Evolutionary conservation across 2,329 filamentous ascomycete genomes (phyloP).

Genomic region (Tolypocladium capitatum): DNA sequence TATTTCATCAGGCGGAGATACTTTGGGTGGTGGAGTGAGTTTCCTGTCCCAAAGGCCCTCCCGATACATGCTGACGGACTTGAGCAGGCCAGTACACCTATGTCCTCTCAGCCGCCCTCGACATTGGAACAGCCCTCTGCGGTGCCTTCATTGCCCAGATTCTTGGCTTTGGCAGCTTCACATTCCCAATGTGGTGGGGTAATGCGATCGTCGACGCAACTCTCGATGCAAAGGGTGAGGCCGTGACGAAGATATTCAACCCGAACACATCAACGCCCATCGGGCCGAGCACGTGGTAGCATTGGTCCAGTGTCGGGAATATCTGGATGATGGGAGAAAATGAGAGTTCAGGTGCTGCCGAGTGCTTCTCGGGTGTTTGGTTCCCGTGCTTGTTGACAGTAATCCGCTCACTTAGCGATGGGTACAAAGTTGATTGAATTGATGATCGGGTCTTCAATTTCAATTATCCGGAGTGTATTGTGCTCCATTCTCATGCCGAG

Average conservation of each 20-base stretch:
- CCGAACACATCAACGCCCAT: slow-evolving; percentile 11
- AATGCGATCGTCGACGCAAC: too few species aligned
- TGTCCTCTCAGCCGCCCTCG: slow-evolving; percentile 41
- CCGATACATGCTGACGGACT: too few species aligned
- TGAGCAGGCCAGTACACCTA: slow-evolving; percentile 40
- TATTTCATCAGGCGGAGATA: slow-evolving; percentile 33
- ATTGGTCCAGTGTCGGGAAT: too few species aligned
- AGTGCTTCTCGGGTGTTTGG: not conserved
- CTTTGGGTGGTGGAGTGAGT: slow-evolving; percentile 41
- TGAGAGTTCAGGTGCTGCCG: too few species aligned
- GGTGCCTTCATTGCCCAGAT: slow-evolving; percentile 39
- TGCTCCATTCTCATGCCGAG: too few species aligned
- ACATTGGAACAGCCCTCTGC: slow-evolving; percentile 46
- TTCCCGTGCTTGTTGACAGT: not conserved
- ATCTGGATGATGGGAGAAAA: too few species aligned
- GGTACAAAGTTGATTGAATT: too few species aligned
- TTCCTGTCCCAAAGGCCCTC: too few species aligned
- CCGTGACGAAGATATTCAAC: slow-evolving; percentile 14
- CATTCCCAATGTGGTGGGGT: slow-evolving; percentile 40
- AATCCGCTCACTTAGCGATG: too few species aligned
- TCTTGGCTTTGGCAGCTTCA: slow-evolving; percentile 31
- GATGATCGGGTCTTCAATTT: too few species aligned
- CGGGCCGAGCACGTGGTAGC: slow-evolving; percentile 14
- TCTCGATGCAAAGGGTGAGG: too few species aligned
- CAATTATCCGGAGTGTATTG: too few species aligned